These are phyloP conservation scores for Polygonum aviculare DNA, from an alignment of 148 eudicot species.

Conservation along the genomic window DNA sequence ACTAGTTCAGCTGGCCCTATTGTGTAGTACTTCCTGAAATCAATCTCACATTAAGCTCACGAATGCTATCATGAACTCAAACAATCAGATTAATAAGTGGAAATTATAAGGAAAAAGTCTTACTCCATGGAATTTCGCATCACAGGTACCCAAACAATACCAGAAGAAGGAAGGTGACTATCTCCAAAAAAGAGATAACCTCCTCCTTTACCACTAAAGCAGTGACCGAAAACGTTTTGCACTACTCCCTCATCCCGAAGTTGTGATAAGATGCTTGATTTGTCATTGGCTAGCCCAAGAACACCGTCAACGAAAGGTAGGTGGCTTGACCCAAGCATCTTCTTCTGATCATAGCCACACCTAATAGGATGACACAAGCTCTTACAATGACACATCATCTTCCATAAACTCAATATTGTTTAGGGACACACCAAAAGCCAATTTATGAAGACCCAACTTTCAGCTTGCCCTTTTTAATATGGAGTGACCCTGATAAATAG, in stretches of 20 bases:
- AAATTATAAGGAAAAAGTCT: slow-evolving; percentile 9
- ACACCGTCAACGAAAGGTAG: slow-evolving; percentile 83
- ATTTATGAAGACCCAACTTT: too few species aligned
- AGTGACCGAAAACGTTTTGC: slow-evolving; percentile 71
- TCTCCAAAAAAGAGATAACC: slow-evolving; percentile 83
- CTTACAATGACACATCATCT: not conserved
- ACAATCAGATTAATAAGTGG: not conserved
- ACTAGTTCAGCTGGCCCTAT: slow-evolving; percentile 64
- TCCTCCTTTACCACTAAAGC: slow-evolving; percentile 71
- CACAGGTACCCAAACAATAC: slow-evolving; percentile 53
- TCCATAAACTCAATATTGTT: not conserved
- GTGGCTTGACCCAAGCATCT: slow-evolving; percentile 32
- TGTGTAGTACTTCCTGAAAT: slow-evolving; percentile 50
- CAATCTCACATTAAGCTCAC: not conserved
- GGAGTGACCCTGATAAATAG: too few species aligned
- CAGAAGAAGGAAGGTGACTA: slow-evolving; percentile 45
- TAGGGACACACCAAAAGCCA: too few species aligned
- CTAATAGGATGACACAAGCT: slow-evolving; percentile 20
- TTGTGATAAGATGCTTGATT: slow-evolving; percentile 66
- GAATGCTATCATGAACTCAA: not conserved
- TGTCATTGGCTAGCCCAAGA: slow-evolving; percentile 61
- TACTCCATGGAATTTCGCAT: slow-evolving; percentile 37
- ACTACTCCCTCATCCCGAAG: slow-evolving; percentile 36
- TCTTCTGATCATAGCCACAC: slow-evolving; percentile 93
- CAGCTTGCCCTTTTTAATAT: too few species aligned